A percentile compares a stretch with the other conserved stretches of the same genome.
These are phyloP conservation scores for Rhodotorula sp. DNA, from an alignment of 1,284 basidiomycete species.

Conservation along the genomic window DNA sequence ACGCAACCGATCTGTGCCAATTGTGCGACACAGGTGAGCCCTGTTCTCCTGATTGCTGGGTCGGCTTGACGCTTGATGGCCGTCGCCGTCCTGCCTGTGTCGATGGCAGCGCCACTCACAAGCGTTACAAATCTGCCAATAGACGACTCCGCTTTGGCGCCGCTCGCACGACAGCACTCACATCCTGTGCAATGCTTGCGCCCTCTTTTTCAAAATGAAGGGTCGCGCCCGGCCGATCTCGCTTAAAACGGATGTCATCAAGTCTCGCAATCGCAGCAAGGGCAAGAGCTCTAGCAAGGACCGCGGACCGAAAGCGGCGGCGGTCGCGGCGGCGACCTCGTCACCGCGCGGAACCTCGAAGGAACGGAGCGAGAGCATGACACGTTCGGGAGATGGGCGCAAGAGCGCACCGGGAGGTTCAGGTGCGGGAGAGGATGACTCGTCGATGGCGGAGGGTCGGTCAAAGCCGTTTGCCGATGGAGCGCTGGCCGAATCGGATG, in stretches of 20 bases:
- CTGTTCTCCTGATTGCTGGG: background rate
- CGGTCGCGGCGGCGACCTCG: constrained; percentile 1
- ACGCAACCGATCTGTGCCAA: constrained; percentile 42
- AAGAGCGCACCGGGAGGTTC: constrained; percentile 37
- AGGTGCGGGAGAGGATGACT: constrained; percentile 25
- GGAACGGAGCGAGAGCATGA: constrained; percentile 36
- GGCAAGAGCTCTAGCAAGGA: constrained; percentile 43
- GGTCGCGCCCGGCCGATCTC: constrained; percentile 46
- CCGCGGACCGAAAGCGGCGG: constrained; percentile 20
- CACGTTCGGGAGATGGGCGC: constrained; percentile 20
- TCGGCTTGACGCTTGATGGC: background rate
- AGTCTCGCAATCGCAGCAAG: constrained; percentile 46
- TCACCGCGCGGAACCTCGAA: constrained; percentile 15
- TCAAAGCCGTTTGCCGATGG: constrained; percentile 27
- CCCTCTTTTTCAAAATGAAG: constrained; percentile 48
- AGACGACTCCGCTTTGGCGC: constrained; percentile 48
- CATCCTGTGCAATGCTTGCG: constrained; percentile 48
- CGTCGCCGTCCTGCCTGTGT: background rate
- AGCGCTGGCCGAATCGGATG: constrained; percentile 13
- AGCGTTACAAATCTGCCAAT: background rate
- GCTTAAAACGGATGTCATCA: constrained; percentile 48
- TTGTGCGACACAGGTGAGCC: constrained; percentile 40
- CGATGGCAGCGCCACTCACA: background rate
- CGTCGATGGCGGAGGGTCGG: constrained; percentile 27
- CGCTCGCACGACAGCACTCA: constrained; percentile 44